Conservation (phyloP, 2,329 filamentous ascomycete species). For the Rhynchosporium agropyri region DNA sequence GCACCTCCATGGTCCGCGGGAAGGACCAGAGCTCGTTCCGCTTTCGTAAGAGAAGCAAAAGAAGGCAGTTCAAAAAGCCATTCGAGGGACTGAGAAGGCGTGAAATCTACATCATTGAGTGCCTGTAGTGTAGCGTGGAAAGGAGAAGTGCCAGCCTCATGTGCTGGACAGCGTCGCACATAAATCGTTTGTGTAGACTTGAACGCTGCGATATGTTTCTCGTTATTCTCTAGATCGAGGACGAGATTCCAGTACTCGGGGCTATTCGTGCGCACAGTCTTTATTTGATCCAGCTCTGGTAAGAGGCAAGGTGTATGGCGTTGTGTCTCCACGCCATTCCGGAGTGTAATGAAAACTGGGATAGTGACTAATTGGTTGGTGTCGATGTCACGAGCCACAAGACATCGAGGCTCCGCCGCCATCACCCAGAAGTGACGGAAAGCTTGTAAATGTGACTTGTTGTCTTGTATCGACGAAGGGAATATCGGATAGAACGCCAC, state of each 20-base stretch:
- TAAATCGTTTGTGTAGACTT: conserved; percentile 62
- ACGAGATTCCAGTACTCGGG: conserved; percentile 69
- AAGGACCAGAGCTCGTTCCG: conserved; percentile 58
- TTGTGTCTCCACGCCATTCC: conserved; percentile 33
- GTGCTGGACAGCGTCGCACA: conserved; percentile 60
- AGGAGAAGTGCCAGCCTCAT: conserved; percentile 57
- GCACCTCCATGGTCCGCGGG: conserved; percentile 48
- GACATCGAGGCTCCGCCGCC: conserved; percentile 84
- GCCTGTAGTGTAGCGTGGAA: conserved; percentile 66
- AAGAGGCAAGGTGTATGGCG: conserved; percentile 45
- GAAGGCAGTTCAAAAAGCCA: conserved; percentile 64
- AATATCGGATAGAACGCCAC: conserved; percentile 95
- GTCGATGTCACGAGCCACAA: conserved; percentile 84
- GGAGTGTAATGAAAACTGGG: conserved; percentile 61
- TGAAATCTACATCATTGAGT: conserved; percentile 59
- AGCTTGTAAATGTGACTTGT: conserved; percentile 91
- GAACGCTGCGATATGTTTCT: conserved; percentile 60
- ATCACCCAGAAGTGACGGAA: conserved; percentile 98
- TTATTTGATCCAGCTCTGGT: conserved; percentile 53
- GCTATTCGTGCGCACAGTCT: conserved; percentile 52
- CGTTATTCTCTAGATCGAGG: conserved; percentile 63
- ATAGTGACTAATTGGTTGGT: conserved; percentile 78
- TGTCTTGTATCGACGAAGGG: conserved; percentile 86
- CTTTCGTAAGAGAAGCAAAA: conserved; percentile 56
- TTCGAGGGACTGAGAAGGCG: conserved; percentile 55